Percentiles rank a stretch among this genome's conserved stretches.
Conservation (phyloP, 2,329 filamentous ascomycete species). For the Ilyonectria destructans region DNA sequence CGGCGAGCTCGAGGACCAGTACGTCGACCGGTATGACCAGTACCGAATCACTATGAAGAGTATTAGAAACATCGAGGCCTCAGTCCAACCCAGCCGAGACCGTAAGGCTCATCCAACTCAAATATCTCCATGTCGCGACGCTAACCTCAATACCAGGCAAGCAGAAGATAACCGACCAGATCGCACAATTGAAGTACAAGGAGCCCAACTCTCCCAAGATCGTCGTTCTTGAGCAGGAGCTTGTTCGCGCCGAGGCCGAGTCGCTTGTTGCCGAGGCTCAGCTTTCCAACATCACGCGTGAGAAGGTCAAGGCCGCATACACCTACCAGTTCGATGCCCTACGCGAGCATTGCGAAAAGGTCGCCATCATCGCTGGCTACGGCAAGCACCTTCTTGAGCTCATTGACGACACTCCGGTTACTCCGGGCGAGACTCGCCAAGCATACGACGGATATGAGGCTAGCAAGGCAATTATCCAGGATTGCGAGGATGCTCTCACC, state of each 20-base stretch:
- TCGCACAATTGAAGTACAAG: slow-evolving; percentile 99
- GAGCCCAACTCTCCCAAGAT: slow-evolving; percentile 98
- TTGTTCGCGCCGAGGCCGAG: slow-evolving; percentile 97
- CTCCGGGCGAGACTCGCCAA: slow-evolving; percentile 94
- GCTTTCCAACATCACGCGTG: slow-evolving; percentile 98
- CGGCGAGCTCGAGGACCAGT: slow-evolving; percentile 97
- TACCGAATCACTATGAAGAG: slow-evolving; percentile 99
- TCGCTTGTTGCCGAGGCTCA: slow-evolving; percentile 99
- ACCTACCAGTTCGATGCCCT: slow-evolving; percentile 98
- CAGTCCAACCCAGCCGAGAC: slow-evolving; percentile 97
- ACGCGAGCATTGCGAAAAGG: slow-evolving; percentile 97
- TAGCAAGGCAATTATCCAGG: slow-evolving; percentile 98
- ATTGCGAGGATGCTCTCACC: slow-evolving; percentile 96
- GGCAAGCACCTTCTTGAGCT: slow-evolving; percentile 98
- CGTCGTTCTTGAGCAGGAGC: slow-evolving; percentile 97
- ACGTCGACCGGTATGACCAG: slow-evolving; percentile 98
- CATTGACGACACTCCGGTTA: slow-evolving; percentile 96
- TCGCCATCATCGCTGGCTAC: slow-evolving; percentile 97
- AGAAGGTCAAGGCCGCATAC: slow-evolving; percentile 99
- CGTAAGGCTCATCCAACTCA: slow-evolving; percentile 71
- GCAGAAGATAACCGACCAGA: slow-evolving; percentile 99
- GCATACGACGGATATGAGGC: slow-evolving; percentile 99
- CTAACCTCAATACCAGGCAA: slow-evolving; percentile 75
- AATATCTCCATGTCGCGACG: neutral
- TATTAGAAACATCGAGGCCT: slow-evolving; percentile 98